These are phyloP conservation scores for Apiospora saccharicola DNA, from an alignment of 2,329 filamentous ascomycete genomes.

Conservation along the genomic window DNA sequence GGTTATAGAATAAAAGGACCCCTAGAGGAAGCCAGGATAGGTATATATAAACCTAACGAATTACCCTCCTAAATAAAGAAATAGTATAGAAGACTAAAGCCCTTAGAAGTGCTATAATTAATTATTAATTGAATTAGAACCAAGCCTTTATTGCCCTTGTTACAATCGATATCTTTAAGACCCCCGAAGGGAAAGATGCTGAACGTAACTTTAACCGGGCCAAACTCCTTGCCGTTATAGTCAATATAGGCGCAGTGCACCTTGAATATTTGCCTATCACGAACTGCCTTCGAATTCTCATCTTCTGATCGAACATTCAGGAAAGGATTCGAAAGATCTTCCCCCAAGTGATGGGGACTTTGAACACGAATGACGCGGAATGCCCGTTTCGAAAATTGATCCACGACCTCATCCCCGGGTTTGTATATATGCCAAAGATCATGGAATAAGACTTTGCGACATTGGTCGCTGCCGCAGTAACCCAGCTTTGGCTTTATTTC, in stretches of 20 bases:
- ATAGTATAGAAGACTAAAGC: too few species aligned
- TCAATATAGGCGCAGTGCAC: constrained; percentile 35
- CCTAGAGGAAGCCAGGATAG: too few species aligned
- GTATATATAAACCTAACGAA: too few species aligned
- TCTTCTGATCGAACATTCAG: constrained; percentile 9
- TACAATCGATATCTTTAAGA: constrained; percentile 23
- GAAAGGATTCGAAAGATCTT: neutral
- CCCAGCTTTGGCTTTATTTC: constrained; percentile 26
- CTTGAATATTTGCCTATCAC: constrained; percentile 3
- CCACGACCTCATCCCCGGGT: constrained; percentile 32
- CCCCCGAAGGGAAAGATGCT: constrained; percentile 32
- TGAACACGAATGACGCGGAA: constrained; percentile 34
- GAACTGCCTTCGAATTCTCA: neutral
- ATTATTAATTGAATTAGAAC: too few species aligned
- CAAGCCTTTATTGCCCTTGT: too few species aligned
- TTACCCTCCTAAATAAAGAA: too few species aligned
- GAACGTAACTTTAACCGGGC: constrained; percentile 32
- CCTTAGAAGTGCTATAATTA: too few species aligned
- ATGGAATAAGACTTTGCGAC: constrained; percentile 31
- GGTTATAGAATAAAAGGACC: too few species aligned
- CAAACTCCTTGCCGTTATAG: constrained; percentile 36
- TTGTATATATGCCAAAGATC: constrained; percentile 39
- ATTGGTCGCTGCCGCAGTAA: constrained; percentile 26
- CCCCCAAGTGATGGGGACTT: constrained; percentile 22
- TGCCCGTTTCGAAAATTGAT: constrained; percentile 33